Base-by-base conservation (phyloP, 1,284 basidiomycete genomes). In the Leccinum solheimii region DNA sequence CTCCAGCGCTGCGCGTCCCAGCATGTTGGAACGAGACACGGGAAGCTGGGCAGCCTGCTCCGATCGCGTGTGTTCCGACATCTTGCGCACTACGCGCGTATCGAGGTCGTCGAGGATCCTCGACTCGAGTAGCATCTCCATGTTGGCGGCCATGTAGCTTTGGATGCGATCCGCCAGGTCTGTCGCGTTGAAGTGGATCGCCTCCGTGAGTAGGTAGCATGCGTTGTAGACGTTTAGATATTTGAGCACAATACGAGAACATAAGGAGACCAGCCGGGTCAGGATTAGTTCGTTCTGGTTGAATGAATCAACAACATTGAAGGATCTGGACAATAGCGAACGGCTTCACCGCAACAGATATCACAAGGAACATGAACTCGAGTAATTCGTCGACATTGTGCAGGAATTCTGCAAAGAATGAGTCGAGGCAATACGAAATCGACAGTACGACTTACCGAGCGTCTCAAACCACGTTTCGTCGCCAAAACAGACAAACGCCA, bases 71-170 rank as follows among this genome's bases (percentile, higher is more conserved):
- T 86, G 91, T 1, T 73, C 70, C 0, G 88, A 82, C 3, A 99
- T 83, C 59, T 89, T 84, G 52, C 83, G 83, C 61, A 97, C 76
- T 34, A 94, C 83, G 34, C 84, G 81, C 23, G 80, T 73, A 3
- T 90, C 81, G 54, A 98, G 83, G 66, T 92, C 91, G 55, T 91
- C 86, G 23, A 99, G 83, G 68, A 95, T 84, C 5, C 86, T 85
- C 32, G 81, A 82, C 72, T 98, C 95, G 23, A 99, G 83, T 58
- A 98, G 83, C 0, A 90, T 88, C 74, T 99, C 97, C 80, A 98
- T 82, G 71, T 94, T 95, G 61, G 86, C 84, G 2, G 86, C 79
- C 67, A 96, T 89, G 76, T 96, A 98, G 45, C 84, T 84, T 73
- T 96, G 91, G 16, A 96, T 80, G 54, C 87, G 85, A 23, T 85